These are phyloP conservation scores for Inonotus obliquus DNA, from an alignment of 1,284 basidiomycete genomes.

Conservation along the genomic window DNA sequence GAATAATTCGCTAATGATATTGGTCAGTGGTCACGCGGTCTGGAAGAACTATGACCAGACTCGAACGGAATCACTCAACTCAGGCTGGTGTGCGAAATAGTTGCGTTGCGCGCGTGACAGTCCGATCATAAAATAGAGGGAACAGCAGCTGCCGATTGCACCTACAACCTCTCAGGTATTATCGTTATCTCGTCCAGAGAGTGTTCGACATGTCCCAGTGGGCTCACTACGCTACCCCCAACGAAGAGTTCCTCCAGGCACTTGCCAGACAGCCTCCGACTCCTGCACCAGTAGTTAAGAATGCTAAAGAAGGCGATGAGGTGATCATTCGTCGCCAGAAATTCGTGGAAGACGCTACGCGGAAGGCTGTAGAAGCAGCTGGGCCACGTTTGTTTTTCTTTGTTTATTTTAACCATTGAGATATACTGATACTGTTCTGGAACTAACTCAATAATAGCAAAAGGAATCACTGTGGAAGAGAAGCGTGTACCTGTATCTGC, in stretches of 20 bases:
- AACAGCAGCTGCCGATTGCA: too few relatives aligned
- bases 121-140: too few relatives aligned
- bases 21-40: too few relatives aligned
- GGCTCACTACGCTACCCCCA: slow-evolving; percentile 10
- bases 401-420: background rate
- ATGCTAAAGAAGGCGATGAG: background rate
- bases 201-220: slow-evolving; percentile 7
- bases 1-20: too few relatives aligned
- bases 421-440: background rate
- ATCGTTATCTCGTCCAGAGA: too few relatives aligned
- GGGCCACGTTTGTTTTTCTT: slow-evolving; percentile 4
- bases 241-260: background rate
- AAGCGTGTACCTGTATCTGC: background rate
- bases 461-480: slow-evolving; percentile 10
- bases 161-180: too few relatives aligned
- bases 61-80: too few relatives aligned
- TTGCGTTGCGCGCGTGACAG: too few relatives aligned
- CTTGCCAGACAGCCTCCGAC: background rate
- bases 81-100: too few relatives aligned
- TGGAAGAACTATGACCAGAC: too few relatives aligned
- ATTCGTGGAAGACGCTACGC: background rate
- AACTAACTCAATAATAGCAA: background rate
- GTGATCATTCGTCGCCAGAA: background rate
- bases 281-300: background rate
- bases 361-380: slow-evolving; percentile 1